phyloP scores from a whole-genome alignment of 2,329 filamentous ascomycete genomes.

The Monilinia vaccinii-corymbosi region DNA sequence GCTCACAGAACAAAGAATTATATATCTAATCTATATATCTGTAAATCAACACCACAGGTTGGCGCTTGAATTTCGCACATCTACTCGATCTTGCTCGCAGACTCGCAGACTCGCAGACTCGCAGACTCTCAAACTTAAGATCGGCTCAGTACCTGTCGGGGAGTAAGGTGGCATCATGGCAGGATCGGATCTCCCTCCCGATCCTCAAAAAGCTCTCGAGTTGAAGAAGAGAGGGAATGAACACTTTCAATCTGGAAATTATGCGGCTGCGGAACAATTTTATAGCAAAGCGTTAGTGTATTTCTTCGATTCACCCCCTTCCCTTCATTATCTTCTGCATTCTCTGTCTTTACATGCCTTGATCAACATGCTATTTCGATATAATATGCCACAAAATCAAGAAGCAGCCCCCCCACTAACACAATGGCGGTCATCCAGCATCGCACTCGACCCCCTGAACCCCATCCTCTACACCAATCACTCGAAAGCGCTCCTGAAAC shows the following conservation, averaged over 20 bases:
- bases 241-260: conserved; percentile 58
- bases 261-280: conserved; percentile 52
- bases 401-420: too few species aligned
- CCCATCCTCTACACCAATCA: conserved; percentile 82
- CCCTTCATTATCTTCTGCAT: not conserved
- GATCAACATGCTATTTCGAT: too few species aligned
- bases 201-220: conserved; percentile 21
- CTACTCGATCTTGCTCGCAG: not conserved
- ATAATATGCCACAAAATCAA: too few species aligned
- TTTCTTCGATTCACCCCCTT: conserved; percentile 4
- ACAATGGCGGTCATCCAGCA: conserved; percentile 39
- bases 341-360: too few species aligned
- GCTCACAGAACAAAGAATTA: not conserved
- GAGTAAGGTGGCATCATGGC: conserved; percentile 17
- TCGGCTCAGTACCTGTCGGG: not conserved
- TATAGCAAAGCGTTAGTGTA: conserved; percentile 61
- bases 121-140: not conserved
- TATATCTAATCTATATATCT: not conserved
- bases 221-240: conserved; percentile 31
- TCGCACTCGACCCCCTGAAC: conserved; percentile 69
- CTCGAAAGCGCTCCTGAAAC: conserved; percentile 70
- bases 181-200: conserved; percentile 13
- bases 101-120: too few species aligned
- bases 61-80: not conserved
- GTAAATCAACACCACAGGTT: not conserved